These are phyloP conservation scores for Camelina laxa DNA, from an alignment of 345 rosid genomes.

Conservation along the genomic window DNA sequence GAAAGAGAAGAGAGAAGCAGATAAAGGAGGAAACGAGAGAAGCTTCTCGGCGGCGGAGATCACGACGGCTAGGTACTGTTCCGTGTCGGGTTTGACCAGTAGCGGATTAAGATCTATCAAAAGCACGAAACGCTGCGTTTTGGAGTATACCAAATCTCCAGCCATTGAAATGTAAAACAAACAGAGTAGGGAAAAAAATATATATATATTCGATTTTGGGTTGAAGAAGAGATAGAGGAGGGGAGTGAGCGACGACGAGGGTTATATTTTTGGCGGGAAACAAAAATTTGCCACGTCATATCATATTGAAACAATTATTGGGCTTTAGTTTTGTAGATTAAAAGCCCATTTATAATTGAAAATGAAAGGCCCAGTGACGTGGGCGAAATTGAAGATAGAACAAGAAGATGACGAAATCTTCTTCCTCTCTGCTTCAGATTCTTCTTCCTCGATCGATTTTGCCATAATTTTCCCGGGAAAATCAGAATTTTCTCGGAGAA, in stretches of 20 bases:
- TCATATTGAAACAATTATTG: not conserved
- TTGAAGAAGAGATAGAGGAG: conserved; percentile 15
- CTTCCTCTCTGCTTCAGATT: conserved; percentile 29
- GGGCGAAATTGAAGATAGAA: conserved; percentile 46
- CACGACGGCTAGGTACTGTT: conserved; percentile 51
- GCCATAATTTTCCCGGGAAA: conserved; percentile 21
- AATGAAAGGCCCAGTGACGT: conserved; percentile 31
- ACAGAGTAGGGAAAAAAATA: not conserved
- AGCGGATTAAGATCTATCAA: conserved; percentile 79
- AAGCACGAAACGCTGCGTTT: conserved; percentile 77
- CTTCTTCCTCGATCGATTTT: conserved; percentile 8
- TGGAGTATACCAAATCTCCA: conserved; percentile 50
- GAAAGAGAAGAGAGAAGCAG: conserved; percentile 72
- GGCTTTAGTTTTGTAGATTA: not conserved
- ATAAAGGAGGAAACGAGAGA: conserved; percentile 61
- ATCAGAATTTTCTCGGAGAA: conserved; percentile 2
- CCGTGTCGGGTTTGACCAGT: conserved; percentile 45
- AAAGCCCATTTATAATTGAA: not conserved
- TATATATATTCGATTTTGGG: not conserved
- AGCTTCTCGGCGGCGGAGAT: conserved; percentile 61
- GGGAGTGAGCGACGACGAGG: not conserved
- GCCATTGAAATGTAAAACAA: conserved; percentile 45
- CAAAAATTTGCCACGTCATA: not conserved
- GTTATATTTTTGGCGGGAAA: conserved; percentile 44
- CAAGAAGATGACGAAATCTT: conserved; percentile 6